Conservation (phyloP, 331 rosid genomes). For the Quercus lobata region DNA sequence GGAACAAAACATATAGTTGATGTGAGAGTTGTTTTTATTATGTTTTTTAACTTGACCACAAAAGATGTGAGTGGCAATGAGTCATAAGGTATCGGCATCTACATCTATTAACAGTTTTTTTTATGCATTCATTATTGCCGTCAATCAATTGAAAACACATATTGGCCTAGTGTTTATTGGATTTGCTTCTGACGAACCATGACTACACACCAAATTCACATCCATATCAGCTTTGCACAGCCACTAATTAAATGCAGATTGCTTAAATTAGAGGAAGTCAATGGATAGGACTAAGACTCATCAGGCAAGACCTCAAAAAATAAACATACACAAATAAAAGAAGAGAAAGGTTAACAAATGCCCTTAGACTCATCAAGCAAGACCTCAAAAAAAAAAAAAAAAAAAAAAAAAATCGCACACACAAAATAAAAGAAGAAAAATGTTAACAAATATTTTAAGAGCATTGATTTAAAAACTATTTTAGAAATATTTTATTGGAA, state of each 20-base stretch:
- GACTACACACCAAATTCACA: not conserved
- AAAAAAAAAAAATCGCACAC: not conserved
- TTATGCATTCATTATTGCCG: too few species aligned
- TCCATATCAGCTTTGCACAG: not conserved
- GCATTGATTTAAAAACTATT: rapidly evolving
- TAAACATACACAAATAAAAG: not conserved
- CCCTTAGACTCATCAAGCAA: not conserved
- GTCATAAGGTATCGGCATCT: too few species aligned
- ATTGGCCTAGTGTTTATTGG: not conserved
- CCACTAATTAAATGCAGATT: not conserved
- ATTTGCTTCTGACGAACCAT: too few species aligned
- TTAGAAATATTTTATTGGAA: too few species aligned
- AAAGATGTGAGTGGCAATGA: too few species aligned
- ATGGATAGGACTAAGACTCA: slow-evolving; percentile 30
- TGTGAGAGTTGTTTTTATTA: too few species aligned
- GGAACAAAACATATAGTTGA: too few species aligned
- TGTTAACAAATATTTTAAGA: too few species aligned
- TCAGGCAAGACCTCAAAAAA: not conserved
- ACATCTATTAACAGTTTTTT: too few species aligned
- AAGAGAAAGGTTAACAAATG: too few species aligned
- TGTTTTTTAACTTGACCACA: too few species aligned
- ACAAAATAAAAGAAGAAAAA: too few species aligned
- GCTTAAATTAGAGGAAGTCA: slow-evolving; percentile 20
- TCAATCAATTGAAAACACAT: not conserved
- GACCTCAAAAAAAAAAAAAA: not conserved